Base-by-base conservation (phyloP, 257 asterid species). In the Scutellaria barbata region DNA sequence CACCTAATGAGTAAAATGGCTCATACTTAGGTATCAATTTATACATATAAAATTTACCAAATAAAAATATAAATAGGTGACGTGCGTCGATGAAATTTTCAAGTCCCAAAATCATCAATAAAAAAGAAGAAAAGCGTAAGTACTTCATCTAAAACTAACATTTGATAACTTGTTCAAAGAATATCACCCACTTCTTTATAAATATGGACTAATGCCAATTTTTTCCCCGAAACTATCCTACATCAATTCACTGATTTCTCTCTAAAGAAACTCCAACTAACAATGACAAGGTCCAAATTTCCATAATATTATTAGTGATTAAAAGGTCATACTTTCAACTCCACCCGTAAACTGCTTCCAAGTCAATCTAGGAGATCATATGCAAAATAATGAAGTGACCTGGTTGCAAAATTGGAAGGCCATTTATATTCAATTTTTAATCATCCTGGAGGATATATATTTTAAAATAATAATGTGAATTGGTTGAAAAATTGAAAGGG, bases 1-100 rank as follows among this genome's bases (percentile, higher is more conserved):
- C 40, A 95, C 98, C 99, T 95, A 70, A 83, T 39, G 18, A 68
- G 55, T 61, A 58, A 53, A 46, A 62, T 54, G 55, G 75, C 22
- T 68, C 33, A 66, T 46, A 60, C 9, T 25, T 11, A 53, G 48
- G 55, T 18, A 57, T 63, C 16, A 43, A 63, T 40, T 48, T 63
- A 8, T 56, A 2, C 60, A 33, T 7, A 39, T 46, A 72, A 20
- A 3, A 45, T 47, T 48, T 8, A 64, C 16, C 52, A 53, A 55
- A 14, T 22, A 37, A 50, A 42, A 22, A 37, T 43, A 55, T 13
- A 18, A 14, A 14, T 51, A 43, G 20, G n/a, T 40, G 17, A 46
- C 43, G 12, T 37, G 33, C 41, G 55, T 35, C 5, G 7, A 41
- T 58, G 57, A 66, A 63, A 25, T 5, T 45, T 30, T 66, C 46